Evolutionary conservation across 345 rosid genomes (phyloP), one percentile per base, ranked within the genome.

Genomic region (Brassica carinata): DNA sequence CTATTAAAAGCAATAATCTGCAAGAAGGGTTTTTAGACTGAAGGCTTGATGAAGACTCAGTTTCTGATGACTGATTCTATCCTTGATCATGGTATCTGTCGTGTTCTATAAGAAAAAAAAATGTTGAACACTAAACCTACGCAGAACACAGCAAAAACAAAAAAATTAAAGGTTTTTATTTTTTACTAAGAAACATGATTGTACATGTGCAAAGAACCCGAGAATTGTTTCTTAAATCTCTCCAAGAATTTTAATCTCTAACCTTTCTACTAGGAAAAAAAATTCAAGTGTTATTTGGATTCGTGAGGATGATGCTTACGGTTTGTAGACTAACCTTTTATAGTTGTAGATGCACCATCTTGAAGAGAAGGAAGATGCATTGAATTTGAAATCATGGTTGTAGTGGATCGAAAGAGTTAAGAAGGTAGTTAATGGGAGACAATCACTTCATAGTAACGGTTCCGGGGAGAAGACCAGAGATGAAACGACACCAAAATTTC

Each of bases 1-100:
- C 92, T 95, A 77, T 94, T 91, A 67, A 91, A 93, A 78, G 91
- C 90, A 81, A 96, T 77, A 93, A 86, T 68, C 92, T 88, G 26
- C 93, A 84, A 10, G 92, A 83, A n/a, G 91, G 88, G 69, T 87
- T 89, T 70, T 94, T 87, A 18, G 91, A 82, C 33, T 93, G 97
- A 69, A 87, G 80, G 81, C 84, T 86, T 77, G 92, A 77, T 18
- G 87, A 73, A 3, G 88, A 85, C 79, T 90, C 92, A 0, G 84
- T 78, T 83, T 92, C 97, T 23, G 84, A 76, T 3, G 26, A 23
- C 26, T 23, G 26, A 23, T 23, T 85, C 83, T 85, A 91, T 90
- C 86, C 95, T 90, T 76, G 92, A 93, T 45, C n/a, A 45, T 89
- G 63, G 87, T 80, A 81, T 90, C 87, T 68, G 96, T 78, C 77